Evolutionary conservation across 2,329 filamentous ascomycete genomes (phyloP).

Genomic region (Colletotrichum lini): DNA sequence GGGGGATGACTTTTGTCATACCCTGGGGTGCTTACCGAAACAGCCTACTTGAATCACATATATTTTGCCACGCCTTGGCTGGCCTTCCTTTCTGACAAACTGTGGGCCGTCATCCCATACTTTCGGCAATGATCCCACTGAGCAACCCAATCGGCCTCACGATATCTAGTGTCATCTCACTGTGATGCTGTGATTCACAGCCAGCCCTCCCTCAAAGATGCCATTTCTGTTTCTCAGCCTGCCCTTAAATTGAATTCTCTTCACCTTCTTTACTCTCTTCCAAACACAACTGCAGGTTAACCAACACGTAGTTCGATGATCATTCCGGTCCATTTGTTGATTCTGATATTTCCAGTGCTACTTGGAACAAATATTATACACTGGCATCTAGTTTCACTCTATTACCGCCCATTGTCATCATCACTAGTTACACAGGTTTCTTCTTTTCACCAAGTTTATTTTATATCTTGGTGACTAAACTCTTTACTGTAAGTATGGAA

Average conservation of each 20-base stretch:
- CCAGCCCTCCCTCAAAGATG: neutral
- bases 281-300: neutral
- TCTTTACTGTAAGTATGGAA: neutral
- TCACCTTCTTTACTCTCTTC: neutral
- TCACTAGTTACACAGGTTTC: too few species aligned
- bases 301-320: too few species aligned
- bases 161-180: neutral
- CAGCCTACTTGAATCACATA: neutral
- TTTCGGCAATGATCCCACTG: neutral
- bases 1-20: neutral
- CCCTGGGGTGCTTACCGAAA: neutral
- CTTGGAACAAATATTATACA: neutral
- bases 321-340: neutral
- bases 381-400: too few species aligned
- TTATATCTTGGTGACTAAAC: neutral
- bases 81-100: neutral
- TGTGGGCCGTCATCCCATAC: neutral
- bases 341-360: neutral
- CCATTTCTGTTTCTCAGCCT: too few species aligned
- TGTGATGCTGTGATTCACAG: neutral
- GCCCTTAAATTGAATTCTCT: too few species aligned
- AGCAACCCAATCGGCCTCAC: too few species aligned
- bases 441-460: neutral
- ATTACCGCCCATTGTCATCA: too few species aligned
- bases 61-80: neutral